A percentile compares a stretch with the other conserved stretches of the same genome.
These are phyloP conservation scores for Amanita jacksonii DNA, from an alignment of 768 basidiomycete genomes.

Conservation along the genomic window DNA sequence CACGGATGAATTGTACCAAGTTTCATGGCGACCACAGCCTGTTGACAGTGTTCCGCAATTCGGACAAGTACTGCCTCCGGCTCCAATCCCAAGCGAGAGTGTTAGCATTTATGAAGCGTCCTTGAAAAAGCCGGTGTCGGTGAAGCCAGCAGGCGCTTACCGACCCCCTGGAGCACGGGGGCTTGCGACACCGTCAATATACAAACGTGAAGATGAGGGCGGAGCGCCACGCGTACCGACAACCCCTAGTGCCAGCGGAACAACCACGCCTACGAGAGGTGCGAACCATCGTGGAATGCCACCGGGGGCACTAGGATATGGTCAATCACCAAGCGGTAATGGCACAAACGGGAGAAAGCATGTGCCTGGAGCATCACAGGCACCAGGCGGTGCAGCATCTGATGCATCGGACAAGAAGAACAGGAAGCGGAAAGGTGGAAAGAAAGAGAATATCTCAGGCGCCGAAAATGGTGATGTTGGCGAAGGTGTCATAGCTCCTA, in stretches of 20 bases:
- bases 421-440: conserved; percentile 51
- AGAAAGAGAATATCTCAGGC: conserved; percentile 24
- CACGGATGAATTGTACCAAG: conserved; percentile 86
- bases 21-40: conserved; percentile 69
- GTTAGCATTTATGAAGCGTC: conserved; percentile 39
- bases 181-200: conserved; percentile 77
- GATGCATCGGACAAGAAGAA: conserved; percentile 36
- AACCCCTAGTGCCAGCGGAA: conserved; percentile 36
- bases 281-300: conserved; percentile 42
- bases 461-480: conserved; percentile 13
- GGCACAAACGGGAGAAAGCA: conserved; percentile 36
- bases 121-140: conserved; percentile 40
- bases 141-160: conserved; percentile 81
- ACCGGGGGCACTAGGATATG: conserved; percentile 12
- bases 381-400: conserved; percentile 29
- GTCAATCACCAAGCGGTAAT: conserved; percentile 24
- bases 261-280: conserved; percentile 52
- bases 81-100: conserved; percentile 56
- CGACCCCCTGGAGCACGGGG: conserved; percentile 92
- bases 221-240: conserved; percentile 42
- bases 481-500: conserved; percentile 5
- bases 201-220: conserved; percentile 88
- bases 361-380: conserved; percentile 70
- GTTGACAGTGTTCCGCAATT: conserved; percentile 61
- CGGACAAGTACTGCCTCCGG: conserved; percentile 52